Base-by-base conservation (phyloP, 352 stramenopile species). In the Blastocystis sp. region DNA sequence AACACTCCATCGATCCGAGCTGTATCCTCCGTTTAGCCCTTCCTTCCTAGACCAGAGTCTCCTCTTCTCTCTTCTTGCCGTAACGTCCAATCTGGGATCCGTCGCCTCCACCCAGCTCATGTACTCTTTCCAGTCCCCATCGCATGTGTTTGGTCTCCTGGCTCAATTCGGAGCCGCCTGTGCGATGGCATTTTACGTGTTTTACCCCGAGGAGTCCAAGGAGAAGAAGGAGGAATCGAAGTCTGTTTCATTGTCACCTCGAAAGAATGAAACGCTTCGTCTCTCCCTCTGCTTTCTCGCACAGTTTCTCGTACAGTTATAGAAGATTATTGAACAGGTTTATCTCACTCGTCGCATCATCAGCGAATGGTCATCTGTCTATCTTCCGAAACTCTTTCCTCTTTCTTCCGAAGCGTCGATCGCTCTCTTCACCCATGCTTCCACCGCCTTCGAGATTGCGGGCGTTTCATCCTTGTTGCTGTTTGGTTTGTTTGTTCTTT, bases 301-400 rank as follows among this genome's bases (percentile, higher is more conserved):
- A 0, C 38, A 76, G 16, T 76, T 76, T 38, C 38, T 76, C 8
- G 64, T 76, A 38, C 14, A 53, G 14, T 34, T 24, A 6, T 1
- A 24, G 32, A 9, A 27, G 11, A 14, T 32, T 76, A 4, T 51
- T 38, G 21, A 34, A 76, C 29, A 76, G 64, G 53, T 44, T 38
- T 76, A 76, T 34, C 46, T 57, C 36, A 57, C 36, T 56, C 64
- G 64, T 57, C 64, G 64, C 8, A 56, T 76, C 11, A 53, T 76
- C 21, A 24, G 27, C 46, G 64, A 76, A 24, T 76, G 64, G 64
- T 51, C 38, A 53, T 56, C 64, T 44, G 27, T 76, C 21, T 76
- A 57, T 38, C 29, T 44, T 8, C 36, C 11, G 53, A 9, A 29
- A 2, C 64, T 76, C 38, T 76, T 76, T 57, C 14, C 29, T 38